These are phyloP conservation scores for Colletotrichum viniferum DNA, from an alignment of 2,329 filamentous ascomycete genomes.

Conservation along the genomic window DNA sequence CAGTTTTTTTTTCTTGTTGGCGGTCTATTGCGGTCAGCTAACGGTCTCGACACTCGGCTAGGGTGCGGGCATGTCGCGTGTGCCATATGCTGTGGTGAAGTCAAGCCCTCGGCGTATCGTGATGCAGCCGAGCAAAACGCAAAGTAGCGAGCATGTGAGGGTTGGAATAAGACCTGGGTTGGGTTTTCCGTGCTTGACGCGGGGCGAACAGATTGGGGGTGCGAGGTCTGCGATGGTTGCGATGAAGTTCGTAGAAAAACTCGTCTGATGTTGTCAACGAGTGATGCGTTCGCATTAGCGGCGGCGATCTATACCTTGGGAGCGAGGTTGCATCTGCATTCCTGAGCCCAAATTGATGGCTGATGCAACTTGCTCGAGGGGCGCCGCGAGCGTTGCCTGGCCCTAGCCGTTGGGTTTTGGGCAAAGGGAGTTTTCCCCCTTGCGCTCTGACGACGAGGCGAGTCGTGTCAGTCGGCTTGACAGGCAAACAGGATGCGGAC, in stretches of 20 bases:
- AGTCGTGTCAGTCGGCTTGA: background rate
- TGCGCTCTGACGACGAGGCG: constrained; percentile 2
- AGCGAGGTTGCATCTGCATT: background rate
- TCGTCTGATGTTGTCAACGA: background rate
- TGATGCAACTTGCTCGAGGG: background rate
- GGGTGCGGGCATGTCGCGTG: background rate
- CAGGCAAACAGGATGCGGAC: background rate
- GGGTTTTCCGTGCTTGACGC: background rate
- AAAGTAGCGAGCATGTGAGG: background rate
- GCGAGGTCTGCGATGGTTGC: background rate
- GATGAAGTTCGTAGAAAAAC: background rate
- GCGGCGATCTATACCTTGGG: background rate
- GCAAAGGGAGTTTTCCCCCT: background rate
- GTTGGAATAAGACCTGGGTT: background rate
- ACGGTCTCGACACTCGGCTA: background rate
- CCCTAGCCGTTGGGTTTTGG: background rate
- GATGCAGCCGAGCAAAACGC: background rate
- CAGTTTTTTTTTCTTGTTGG: background rate
- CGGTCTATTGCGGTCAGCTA: background rate
- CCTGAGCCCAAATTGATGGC: background rate
- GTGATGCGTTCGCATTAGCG: constrained; percentile 7
- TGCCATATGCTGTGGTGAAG: background rate
- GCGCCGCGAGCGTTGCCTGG: background rate
- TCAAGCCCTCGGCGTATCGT: background rate
- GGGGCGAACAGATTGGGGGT: background rate